A percentile compares a stretch with the other conserved stretches of the same genome.
These are phyloP conservation scores for Apiospora koreana DNA, from an alignment of 2,329 filamentous ascomycete species.

Conservation along the genomic window DNA sequence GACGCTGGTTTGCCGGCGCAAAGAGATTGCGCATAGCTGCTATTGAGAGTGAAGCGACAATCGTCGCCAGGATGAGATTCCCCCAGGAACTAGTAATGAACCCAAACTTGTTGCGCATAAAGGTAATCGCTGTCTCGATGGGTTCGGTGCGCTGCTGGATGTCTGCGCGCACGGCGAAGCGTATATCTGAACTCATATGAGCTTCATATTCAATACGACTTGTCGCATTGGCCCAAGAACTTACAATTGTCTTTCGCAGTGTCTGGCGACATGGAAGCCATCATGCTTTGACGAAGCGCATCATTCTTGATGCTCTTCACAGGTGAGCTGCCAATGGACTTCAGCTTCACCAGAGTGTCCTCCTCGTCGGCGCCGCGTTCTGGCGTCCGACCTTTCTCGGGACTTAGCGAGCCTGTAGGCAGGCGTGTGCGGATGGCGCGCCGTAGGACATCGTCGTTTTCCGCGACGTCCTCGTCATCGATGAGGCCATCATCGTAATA, in stretches of 20 bases:
- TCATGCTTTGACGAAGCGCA: constrained; percentile 27
- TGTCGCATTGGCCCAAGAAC: constrained; percentile 24
- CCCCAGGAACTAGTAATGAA: constrained; percentile 69
- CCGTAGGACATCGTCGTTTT: constrained; percentile 46
- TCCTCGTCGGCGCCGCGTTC: constrained; percentile 37
- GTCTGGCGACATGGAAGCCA: constrained; percentile 31
- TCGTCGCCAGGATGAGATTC: constrained; percentile 62
- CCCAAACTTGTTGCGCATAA: constrained; percentile 60
- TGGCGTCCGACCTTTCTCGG: constrained; percentile 54
- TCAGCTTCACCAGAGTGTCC: constrained; percentile 40
- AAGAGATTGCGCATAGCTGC: constrained; percentile 66
- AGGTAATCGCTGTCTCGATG: constrained; percentile 71
- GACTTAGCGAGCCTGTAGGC: constrained; percentile 57
- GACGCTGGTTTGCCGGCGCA: constrained; percentile 64
- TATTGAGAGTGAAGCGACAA: constrained; percentile 65
- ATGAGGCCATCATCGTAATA: constrained; percentile 18
- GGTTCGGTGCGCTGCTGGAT: constrained; percentile 85
- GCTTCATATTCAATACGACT: constrained; percentile 10
- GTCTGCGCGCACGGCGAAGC: constrained; percentile 84
- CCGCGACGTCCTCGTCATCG: constrained; percentile 31
- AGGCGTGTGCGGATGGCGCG: constrained; percentile 56
- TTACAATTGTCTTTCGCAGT: constrained; percentile 52
- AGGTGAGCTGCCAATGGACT: constrained; percentile 29
- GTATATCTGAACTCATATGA: constrained; percentile 64
- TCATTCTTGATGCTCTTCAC: constrained; percentile 21